These are phyloP conservation scores for Trichocladium antarcticum DNA, from an alignment of 495 filamentous ascomycete genomes.

Conservation along the genomic window DNA sequence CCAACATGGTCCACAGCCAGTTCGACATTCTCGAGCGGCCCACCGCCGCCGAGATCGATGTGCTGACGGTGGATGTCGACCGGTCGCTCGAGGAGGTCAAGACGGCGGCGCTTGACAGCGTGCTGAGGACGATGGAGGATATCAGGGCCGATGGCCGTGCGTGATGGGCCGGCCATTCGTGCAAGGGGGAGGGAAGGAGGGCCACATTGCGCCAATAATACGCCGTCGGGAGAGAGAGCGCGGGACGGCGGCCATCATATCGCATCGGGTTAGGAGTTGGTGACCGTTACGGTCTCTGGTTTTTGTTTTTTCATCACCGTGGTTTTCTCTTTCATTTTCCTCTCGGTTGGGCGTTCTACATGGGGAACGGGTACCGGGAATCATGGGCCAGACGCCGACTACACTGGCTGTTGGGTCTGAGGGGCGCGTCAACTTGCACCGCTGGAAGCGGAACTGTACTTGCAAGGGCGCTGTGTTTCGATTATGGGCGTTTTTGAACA, in stretches of 20 bases:
- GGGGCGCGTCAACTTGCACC: not conserved
- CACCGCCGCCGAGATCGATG: constrained; percentile 64
- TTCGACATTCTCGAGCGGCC: constrained; percentile 78
- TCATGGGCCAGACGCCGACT: not conserved
- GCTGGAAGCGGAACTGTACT: not conserved
- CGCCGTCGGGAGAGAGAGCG: not conserved
- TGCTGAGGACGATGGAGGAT: constrained; percentile 30
- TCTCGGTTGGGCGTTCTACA: not conserved
- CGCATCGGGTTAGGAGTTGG: constrained; percentile 11
- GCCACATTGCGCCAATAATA: constrained; percentile 6
- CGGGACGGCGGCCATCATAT: not conserved
- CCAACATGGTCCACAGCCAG: constrained; percentile 92
- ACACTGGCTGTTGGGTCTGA: not conserved
- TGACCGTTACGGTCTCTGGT: not conserved
- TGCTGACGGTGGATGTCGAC: constrained; percentile 70
- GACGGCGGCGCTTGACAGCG: constrained; percentile 48
- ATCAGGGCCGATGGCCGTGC: not conserved
- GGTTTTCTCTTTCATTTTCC: not conserved
- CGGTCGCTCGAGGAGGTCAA: constrained; percentile 54
- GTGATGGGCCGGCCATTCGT: not conserved
- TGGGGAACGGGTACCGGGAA: not conserved
- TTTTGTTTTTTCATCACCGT: not conserved
- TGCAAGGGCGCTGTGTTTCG: not conserved
- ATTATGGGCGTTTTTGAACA: constrained; percentile 2
- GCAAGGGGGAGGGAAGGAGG: not conserved